Conservation (phyloP, 2,329 filamentous ascomycete species). For the Ustulina deusta region DNA sequence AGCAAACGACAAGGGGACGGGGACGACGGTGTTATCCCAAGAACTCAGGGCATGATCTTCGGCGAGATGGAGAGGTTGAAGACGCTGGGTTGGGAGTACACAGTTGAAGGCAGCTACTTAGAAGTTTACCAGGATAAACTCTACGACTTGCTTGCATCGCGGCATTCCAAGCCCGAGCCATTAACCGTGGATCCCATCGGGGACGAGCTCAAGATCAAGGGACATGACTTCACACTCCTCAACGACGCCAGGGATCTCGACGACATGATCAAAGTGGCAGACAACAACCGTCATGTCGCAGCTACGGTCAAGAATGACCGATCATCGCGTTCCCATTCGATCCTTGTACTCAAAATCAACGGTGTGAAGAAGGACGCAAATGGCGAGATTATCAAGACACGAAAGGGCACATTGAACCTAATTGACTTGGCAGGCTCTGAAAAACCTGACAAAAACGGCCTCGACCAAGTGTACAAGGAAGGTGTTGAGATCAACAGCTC, state of each 20-base stretch:
- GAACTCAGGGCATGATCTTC: conserved; percentile 93
- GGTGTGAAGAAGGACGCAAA: conserved; percentile 74
- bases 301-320: conserved; percentile 98
- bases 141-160: conserved; percentile 80
- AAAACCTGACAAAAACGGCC: conserved; percentile 76
- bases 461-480: conserved; percentile 88
- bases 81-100: conserved; percentile 94
- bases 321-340: conserved; percentile 92
- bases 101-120: conserved; percentile 93
- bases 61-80: conserved; percentile 83
- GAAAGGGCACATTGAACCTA: conserved; percentile 93
- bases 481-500: conserved; percentile 98
- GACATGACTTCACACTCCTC: conserved; percentile 61
- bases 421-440: conserved; percentile 97
- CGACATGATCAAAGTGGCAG: conserved; percentile 81
- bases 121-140: conserved; percentile 99
- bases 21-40: conserved; percentile 91
- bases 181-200: conserved; percentile 47
- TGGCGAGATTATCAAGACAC: conserved; percentile 72
- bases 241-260: conserved; percentile 85
- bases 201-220: conserved; percentile 50
- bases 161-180: conserved; percentile 80
- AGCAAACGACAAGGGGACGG: conserved; percentile 65
- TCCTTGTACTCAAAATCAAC: conserved; percentile 88
- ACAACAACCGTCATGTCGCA: conserved; percentile 89